Percentiles rank a stretch among this genome's conserved stretches.
phyloP scores from a whole-genome alignment of 2,329 filamentous ascomycete species.

The Stachybotrys chartarum region DNA sequence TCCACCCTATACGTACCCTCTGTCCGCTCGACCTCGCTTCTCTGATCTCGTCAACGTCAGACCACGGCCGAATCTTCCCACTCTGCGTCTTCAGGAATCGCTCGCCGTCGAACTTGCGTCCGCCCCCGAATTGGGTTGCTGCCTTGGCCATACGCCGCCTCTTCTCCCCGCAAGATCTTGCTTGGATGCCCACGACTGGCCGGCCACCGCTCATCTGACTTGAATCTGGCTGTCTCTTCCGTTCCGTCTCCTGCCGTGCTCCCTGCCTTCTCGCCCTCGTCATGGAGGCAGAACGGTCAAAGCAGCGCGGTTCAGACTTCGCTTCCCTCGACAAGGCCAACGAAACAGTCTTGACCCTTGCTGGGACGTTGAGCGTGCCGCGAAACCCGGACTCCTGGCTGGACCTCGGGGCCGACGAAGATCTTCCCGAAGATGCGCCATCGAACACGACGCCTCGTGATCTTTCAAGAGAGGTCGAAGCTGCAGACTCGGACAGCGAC shows the following conservation, averaged over 20 bases:
- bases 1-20: neutral
- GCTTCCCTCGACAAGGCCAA: neutral
- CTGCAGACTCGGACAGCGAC: neutral
- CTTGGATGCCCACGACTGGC: neutral
- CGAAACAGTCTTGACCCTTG: neutral
- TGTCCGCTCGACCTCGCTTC: neutral
- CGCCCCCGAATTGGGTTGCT: neutral
- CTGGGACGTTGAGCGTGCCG: neutral
- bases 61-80: neutral
- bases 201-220: neutral
- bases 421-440: neutral
- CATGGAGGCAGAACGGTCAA: neutral
- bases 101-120: neutral
- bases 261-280: neutral
- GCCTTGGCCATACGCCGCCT: neutral
- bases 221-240: neutral
- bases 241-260: neutral
- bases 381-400: slow-evolving; percentile 1
- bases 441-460: neutral
- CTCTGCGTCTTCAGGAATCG: neutral
- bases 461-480: neutral
- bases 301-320: neutral
- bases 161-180: neutral
- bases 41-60: neutral
- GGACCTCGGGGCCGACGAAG: slow-evolving; percentile 1